Percentiles rank a stretch among this genome's conserved stretches.
phyloP scores from a whole-genome alignment of 768 basidiomycete genomes.

The Mycena capillaripes region DNA sequence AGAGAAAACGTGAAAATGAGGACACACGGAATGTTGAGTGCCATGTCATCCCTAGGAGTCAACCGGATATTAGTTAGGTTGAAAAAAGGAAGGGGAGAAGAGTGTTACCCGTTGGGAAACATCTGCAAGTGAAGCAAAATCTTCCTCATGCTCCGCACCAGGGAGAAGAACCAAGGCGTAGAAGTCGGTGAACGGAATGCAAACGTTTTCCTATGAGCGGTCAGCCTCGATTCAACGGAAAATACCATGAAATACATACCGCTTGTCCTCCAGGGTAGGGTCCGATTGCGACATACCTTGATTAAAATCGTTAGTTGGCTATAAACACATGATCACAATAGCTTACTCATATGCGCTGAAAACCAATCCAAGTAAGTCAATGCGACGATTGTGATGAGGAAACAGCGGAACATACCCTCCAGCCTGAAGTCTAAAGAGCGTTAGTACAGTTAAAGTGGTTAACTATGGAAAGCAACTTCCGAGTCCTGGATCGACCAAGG shows the following conservation, averaged over 20 bases:
- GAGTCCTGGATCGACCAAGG: conserved; percentile 69
- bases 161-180: conserved; percentile 66
- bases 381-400: not conserved
- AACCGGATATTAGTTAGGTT: not conserved
- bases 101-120: conserved; percentile 70
- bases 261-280: conserved; percentile 69
- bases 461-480: conserved; percentile 48
- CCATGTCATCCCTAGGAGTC: conserved; percentile 64
- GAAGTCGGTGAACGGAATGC: conserved; percentile 71
- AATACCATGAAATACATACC: conserved; percentile 42
- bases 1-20: no score
- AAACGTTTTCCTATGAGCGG: conserved; percentile 61
- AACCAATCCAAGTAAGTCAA: not conserved
- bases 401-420: conserved; percentile 52
- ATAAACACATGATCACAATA: not conserved
- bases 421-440: conserved; percentile 62
- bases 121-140: conserved; percentile 68
- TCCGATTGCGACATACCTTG: conserved; percentile 69
- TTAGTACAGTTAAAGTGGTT: not conserved
- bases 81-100: not conserved
- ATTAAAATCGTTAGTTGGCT: not conserved
- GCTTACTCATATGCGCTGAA: conserved; percentile 61
- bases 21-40: conserved; percentile 60
- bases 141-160: conserved; percentile 67
- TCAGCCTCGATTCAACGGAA: not conserved